Conservation (phyloP, 352 stramenopile species). For the Phytophthora vignae region DNA sequence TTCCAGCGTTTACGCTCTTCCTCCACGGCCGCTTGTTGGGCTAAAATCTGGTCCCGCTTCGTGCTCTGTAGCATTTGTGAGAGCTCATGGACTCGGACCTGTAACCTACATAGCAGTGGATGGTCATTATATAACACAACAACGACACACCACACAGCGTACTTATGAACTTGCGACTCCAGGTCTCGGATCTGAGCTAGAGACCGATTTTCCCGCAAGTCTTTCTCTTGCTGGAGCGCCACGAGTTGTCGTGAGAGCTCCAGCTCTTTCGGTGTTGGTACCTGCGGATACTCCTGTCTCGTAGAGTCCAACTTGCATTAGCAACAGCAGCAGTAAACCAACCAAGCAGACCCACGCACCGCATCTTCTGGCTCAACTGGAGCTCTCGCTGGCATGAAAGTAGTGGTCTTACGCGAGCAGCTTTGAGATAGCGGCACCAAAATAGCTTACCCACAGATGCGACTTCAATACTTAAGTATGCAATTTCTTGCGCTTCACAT, state of each 20-base stretch:
- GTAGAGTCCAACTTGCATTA: neutral
- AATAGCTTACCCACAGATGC: neutral
- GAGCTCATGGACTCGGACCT: constrained; percentile 63
- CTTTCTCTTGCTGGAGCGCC: constrained; percentile 72
- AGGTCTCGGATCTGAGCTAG: constrained; percentile 72
- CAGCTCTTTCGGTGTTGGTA: constrained; percentile 79
- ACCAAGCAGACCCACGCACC: constrained; percentile 19
- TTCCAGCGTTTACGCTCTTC: constrained; percentile 58
- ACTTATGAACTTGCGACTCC: constrained; percentile 77
- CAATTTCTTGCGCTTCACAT: neutral
- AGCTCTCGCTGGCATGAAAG: constrained; percentile 25
- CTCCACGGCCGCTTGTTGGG: constrained; percentile 57
- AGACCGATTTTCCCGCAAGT: constrained; percentile 65
- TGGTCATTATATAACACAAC: neutral
- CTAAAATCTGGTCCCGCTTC: constrained; percentile 70
- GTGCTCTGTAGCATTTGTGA: constrained; percentile 61
- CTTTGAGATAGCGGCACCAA: neutral
- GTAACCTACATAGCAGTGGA: constrained; percentile 42
- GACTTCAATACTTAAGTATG: no score
- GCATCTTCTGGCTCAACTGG: constrained; percentile 49
- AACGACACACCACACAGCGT: constrained; percentile 8
- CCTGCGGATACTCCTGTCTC: constrained; percentile 67
- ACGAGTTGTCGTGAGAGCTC: constrained; percentile 75
- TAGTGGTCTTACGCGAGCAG: neutral
- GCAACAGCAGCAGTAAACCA: neutral